Evolutionary conservation across 2,329 filamentous ascomycete genomes (phyloP).

Genomic region (Exutisphaerella laricina): DNA sequence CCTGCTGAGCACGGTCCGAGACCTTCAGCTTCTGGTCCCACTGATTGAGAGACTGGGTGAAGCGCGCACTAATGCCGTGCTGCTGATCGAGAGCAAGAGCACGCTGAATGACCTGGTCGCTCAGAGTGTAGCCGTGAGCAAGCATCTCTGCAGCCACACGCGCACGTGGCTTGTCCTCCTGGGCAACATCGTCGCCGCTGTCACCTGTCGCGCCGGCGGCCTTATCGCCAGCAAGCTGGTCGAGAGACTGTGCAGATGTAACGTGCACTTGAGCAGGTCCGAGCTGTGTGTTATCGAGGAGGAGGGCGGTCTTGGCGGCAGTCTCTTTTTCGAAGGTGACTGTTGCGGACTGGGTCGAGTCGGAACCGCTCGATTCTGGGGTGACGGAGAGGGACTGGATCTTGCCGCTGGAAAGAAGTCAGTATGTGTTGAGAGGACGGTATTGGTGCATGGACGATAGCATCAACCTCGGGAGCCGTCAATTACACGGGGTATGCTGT

Average conservation of each 20-base stretch:
- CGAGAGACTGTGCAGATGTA: constrained; percentile 61
- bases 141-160: constrained; percentile 96
- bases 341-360: constrained; percentile 72
- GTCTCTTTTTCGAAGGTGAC: constrained; percentile 97
- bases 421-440: constrained; percentile 1
- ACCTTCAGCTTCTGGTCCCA: constrained; percentile 86
- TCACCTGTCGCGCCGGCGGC: constrained; percentile 47
- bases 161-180: constrained; percentile 94
- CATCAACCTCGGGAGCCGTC: background rate
- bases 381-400: constrained; percentile 78
- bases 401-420: constrained; percentile 63
- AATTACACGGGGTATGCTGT: background rate
- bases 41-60: constrained; percentile 67
- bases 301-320: constrained; percentile 90
- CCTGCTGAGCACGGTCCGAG: constrained; percentile 73
- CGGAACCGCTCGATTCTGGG: constrained; percentile 47
- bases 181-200: constrained; percentile 64
- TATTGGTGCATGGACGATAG: constrained; percentile 9
- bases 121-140: constrained; percentile 85
- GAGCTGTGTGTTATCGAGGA: constrained; percentile 95
- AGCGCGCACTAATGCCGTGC: constrained; percentile 77
- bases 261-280: constrained; percentile 73
- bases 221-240: constrained; percentile 57
- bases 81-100: constrained; percentile 85
- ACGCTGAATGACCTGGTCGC: constrained; percentile 67